Evolutionary conservation across 2,329 filamentous ascomycete genomes (phyloP).

Genomic region (Penicillium sp.): DNA sequence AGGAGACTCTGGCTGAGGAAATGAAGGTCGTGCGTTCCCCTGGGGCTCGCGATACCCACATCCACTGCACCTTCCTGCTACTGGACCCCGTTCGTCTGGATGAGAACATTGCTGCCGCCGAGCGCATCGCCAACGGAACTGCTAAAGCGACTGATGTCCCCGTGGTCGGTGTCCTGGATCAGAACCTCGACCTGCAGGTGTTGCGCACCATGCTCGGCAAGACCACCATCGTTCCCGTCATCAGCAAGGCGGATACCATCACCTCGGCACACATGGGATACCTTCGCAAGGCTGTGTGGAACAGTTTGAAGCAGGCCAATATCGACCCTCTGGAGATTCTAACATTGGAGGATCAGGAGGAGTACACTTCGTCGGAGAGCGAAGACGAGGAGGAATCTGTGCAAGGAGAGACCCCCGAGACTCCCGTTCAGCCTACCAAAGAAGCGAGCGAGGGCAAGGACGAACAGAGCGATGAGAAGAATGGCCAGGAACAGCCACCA

Average conservation of each 20-base stretch:
- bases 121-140: conserved; percentile 59
- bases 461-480: conserved; percentile 21
- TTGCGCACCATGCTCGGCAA: conserved; percentile 86
- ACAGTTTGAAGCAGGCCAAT: conserved; percentile 80
- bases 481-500: not conserved
- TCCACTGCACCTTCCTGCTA: conserved; percentile 91
- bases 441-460: conserved; percentile 21
- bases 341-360: conserved; percentile 76
- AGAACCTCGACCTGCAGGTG: conserved; percentile 88
- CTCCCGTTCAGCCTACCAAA: conserved; percentile 30
- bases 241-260: conserved; percentile 95
- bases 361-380: conserved; percentile 55
- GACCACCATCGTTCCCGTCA: conserved; percentile 92
- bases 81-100: conserved; percentile 87
- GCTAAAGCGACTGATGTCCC: conserved; percentile 49
- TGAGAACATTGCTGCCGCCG: conserved; percentile 72
- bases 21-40: conserved; percentile 96
- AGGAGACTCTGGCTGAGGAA: conserved; percentile 95
- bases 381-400: conserved; percentile 50
- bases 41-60: conserved; percentile 92
- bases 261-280: conserved; percentile 93
- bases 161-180: conserved; percentile 72
- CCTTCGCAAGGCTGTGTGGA: conserved; percentile 88
- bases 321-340: conserved; percentile 88
- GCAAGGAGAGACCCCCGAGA: conserved; percentile 31